Evolutionary conservation across 306 rosid species (phyloP).

Genomic region (Prunus padus): DNA sequence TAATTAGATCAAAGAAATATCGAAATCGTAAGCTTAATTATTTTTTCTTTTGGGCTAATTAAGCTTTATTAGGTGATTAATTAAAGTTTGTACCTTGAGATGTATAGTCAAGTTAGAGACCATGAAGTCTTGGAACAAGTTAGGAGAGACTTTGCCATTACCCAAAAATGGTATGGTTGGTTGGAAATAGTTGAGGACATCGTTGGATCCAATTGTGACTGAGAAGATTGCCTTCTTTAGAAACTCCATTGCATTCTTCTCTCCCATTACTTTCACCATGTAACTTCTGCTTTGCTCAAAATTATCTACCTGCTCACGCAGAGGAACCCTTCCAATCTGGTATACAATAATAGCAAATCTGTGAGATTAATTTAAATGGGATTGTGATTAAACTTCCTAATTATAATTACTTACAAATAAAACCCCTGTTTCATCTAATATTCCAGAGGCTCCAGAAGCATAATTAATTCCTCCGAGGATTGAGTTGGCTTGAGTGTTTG

Average conservation of each 20-base stretch:
- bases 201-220: constrained; percentile 53
- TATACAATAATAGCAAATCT: not conserved
- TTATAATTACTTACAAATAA: constrained; percentile 37
- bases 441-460: constrained; percentile 58
- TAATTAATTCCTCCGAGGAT: constrained; percentile 43
- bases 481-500: constrained; percentile 35
- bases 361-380: not conserved
- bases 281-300: constrained; percentile 36
- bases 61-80: not conserved
- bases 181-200: constrained; percentile 44
- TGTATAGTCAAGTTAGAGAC: constrained; percentile 48
- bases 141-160: constrained; percentile 27
- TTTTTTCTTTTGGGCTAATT: too few species aligned
- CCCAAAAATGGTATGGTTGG: constrained; percentile 47
- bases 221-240: constrained; percentile 52
- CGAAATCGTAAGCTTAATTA: not conserved
- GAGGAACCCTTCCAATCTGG: constrained; percentile 50
- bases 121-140: constrained; percentile 37
- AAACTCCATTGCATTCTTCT: constrained; percentile 29
- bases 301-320: constrained; percentile 42
- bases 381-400: not conserved
- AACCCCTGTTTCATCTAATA: constrained; percentile 46
- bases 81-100: constrained; percentile 37
- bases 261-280: constrained; percentile 40
- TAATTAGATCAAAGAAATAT: not conserved